These are phyloP conservation scores for Neonectria magnoliae DNA, from an alignment of 2,329 filamentous ascomycete genomes.

Conservation along the genomic window DNA sequence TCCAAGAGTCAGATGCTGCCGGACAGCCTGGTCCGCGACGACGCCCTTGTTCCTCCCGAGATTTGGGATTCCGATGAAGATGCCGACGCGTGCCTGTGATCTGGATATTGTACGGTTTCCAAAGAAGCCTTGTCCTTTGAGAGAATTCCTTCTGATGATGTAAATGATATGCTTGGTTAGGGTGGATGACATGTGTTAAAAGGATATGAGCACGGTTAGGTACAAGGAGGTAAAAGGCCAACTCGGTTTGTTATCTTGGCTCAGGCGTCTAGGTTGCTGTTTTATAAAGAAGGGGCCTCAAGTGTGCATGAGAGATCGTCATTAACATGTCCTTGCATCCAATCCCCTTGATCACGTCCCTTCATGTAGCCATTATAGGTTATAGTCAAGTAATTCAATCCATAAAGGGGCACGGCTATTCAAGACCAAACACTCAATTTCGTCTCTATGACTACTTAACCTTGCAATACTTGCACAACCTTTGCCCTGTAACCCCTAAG, in stretches of 20 bases:
- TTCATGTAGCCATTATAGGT: background rate
- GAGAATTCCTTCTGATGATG: background rate
- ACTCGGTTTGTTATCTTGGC: background rate
- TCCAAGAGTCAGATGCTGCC: slow-evolving; percentile 64
- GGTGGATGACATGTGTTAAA: background rate
- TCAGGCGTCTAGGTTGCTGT: slow-evolving; percentile 9
- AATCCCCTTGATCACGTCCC: background rate
- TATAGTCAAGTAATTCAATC: background rate
- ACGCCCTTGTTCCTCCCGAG: slow-evolving; percentile 44
- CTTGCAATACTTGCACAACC: slow-evolving; percentile 27
- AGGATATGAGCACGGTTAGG: background rate
- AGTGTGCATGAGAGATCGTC: background rate
- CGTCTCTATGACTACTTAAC: slow-evolving; percentile 40
- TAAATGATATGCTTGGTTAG: background rate
- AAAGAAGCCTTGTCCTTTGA: background rate
- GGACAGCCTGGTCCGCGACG: slow-evolving; percentile 55
- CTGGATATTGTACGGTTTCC: background rate
- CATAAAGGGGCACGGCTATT: background rate
- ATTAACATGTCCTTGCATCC: background rate
- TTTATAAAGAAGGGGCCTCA: background rate
- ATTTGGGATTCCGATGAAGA: slow-evolving; percentile 53
- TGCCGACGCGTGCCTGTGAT: slow-evolving; percentile 33
- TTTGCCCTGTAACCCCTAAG: slow-evolving; percentile 17
- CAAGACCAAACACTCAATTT: slow-evolving; percentile 38
- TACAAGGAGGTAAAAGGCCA: too few relatives aligned